These are phyloP conservation scores for Calonectria naviculata DNA, from an alignment of 2,329 filamentous ascomycete genomes.

Conservation along the genomic window DNA sequence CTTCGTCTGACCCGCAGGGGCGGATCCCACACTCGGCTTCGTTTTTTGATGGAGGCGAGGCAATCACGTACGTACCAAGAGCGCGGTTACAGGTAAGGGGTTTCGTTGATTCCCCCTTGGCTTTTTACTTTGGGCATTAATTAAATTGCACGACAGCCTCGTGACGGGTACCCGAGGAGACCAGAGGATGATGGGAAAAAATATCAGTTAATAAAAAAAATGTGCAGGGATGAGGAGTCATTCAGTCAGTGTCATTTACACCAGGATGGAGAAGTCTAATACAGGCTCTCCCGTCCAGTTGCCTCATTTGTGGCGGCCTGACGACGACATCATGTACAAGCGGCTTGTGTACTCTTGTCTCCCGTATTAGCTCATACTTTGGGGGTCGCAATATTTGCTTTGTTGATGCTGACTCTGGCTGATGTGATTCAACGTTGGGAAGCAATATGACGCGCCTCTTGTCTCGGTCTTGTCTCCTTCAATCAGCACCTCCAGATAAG, in stretches of 20 bases:
- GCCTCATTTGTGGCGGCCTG: background rate
- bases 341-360: background rate
- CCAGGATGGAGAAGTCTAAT: slow-evolving; percentile 10
- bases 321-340: background rate
- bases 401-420: slow-evolving; percentile 14
- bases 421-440: slow-evolving; percentile 20
- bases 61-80: slow-evolving; percentile 1
- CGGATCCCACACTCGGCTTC: slow-evolving; percentile 3
- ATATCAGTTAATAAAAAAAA: background rate
- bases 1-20: slow-evolving; percentile 33
- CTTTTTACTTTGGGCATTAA: background rate
- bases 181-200: background rate
- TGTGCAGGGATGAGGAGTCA: background rate
- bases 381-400: slow-evolving; percentile 2
- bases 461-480: background rate
- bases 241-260: slow-evolving; percentile 2
- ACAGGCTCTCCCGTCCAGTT: background rate
- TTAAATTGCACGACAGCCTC: background rate
- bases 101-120: background rate
- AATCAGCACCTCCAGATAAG: slow-evolving; percentile 12
- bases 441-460: slow-evolving; percentile 13
- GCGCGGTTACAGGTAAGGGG: slow-evolving; percentile 3
- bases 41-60: background rate
- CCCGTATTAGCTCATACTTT: slow-evolving; percentile 3
- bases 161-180: background rate